Conservation (phyloP, 352 stramenopile genomes). For the Globisporangium radiosum region DNA sequence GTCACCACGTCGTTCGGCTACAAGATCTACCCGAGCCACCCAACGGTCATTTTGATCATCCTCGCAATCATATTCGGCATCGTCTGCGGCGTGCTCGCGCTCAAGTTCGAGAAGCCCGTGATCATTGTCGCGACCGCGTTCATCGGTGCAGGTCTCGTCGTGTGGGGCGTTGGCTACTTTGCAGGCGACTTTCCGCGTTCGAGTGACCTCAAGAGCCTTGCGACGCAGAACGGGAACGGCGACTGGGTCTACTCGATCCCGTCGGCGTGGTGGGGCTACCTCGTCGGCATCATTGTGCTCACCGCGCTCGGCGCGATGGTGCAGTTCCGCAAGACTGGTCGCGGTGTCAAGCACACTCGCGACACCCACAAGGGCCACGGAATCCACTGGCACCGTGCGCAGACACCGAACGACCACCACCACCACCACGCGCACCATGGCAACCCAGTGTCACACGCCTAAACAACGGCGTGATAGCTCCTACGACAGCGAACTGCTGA, state of each 20-base stretch:
- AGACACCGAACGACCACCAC: constrained; percentile 10
- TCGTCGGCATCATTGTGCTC: constrained; percentile 44
- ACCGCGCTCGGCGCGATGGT: constrained; percentile 42
- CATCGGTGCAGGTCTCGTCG: constrained; percentile 35
- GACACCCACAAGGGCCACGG: constrained; percentile 10
- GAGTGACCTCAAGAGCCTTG: constrained; percentile 44
- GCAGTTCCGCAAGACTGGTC: constrained; percentile 55
- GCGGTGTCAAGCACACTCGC: constrained; percentile 3
- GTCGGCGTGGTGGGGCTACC: constrained; percentile 52
- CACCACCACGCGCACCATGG: constrained; percentile 10
- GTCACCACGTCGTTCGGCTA: constrained; percentile 50
- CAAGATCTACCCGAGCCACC: constrained; percentile 46
- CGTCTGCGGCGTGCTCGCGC: constrained; percentile 25
- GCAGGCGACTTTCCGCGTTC: constrained; percentile 45
- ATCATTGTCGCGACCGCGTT: constrained; percentile 48
- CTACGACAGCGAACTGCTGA: no score
- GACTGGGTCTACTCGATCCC: constrained; percentile 52
- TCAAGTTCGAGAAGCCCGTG: constrained; percentile 50
- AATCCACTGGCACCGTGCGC: constrained; percentile 1
- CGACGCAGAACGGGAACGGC: constrained; percentile 23
- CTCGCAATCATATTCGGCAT: constrained; percentile 35
- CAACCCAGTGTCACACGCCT: constrained; percentile 13
- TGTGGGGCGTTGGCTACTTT: constrained; percentile 64
- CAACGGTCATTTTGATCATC: constrained; percentile 37
- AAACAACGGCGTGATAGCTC: background rate